A percentile compares a stretch with the other conserved stretches of the same genome.
phyloP scores from a whole-genome alignment of 176 grass and related monocot species.

The Calamus simplicifolius region DNA sequence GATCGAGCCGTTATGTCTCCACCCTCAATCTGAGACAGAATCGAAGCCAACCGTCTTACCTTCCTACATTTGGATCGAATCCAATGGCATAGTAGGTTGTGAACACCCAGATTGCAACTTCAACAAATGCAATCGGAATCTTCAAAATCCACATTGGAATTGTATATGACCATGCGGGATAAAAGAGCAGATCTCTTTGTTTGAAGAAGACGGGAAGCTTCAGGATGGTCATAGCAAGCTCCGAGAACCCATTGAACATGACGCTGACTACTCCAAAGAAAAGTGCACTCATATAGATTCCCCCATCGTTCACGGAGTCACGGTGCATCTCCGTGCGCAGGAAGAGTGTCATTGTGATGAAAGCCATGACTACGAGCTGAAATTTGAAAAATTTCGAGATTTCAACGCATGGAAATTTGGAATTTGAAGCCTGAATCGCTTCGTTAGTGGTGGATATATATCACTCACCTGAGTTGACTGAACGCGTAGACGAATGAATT shows the following conservation, averaged over 20 bases:
- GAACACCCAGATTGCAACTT: constrained; percentile 55
- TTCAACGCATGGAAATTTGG: neutral
- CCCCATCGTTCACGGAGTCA: constrained; percentile 21
- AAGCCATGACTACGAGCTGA: constrained; percentile 40
- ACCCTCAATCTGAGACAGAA: too few relatives aligned
- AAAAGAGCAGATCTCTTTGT: constrained; percentile 65
- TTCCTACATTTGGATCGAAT: constrained; percentile 51
- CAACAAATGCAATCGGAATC: constrained; percentile 47
- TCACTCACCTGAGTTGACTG: constrained; percentile 18
- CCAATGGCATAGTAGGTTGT: constrained; percentile 62
- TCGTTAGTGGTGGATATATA: too few relatives aligned
- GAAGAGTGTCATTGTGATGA: constrained; percentile 56
- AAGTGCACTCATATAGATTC: constrained; percentile 45
- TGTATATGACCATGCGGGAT: constrained; percentile 55
- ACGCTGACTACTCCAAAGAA: constrained; percentile 38
- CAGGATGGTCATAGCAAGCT: constrained; percentile 55
- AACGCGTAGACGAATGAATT: constrained; percentile 96
- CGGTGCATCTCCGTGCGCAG: constrained; percentile 58
- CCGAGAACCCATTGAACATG: constrained; percentile 69
- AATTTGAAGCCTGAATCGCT: neutral
- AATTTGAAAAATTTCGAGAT: neutral
- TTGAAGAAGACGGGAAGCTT: constrained; percentile 76
- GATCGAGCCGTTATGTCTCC: too few relatives aligned
- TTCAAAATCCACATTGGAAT: constrained; percentile 67
- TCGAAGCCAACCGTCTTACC: constrained; percentile 21